These are phyloP conservation scores for Cyathus striatus DNA, from an alignment of 768 basidiomycete genomes.

Conservation along the genomic window DNA sequence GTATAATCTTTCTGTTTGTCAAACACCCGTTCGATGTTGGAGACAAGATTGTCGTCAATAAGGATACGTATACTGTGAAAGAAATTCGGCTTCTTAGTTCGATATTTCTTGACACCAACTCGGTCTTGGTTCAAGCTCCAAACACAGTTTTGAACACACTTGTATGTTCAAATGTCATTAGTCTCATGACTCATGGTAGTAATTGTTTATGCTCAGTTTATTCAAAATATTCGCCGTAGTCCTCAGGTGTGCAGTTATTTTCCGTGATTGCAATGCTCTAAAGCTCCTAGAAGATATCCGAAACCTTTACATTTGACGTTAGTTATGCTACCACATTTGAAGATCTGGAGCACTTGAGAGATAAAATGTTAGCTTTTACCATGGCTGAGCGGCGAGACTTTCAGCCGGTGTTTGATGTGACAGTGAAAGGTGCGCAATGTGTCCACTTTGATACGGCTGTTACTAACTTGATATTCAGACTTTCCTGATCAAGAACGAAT, in stretches of 20 bases:
- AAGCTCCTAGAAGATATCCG: too few relatives aligned
- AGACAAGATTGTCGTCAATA: slow-evolving; percentile 56
- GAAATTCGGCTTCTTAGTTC: slow-evolving; percentile 84
- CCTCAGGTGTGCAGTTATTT: slow-evolving; percentile 40
- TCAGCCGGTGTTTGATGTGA: slow-evolving; percentile 69
- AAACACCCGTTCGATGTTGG: slow-evolving; percentile 84
- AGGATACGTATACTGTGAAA: slow-evolving; percentile 69
- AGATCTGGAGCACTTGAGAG: slow-evolving; percentile 70
- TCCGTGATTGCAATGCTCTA: too few relatives aligned
- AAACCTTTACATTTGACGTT: slow-evolving; percentile 80
- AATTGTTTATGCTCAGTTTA: slow-evolving; percentile 39
- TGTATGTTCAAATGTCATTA: slow-evolving; percentile 24
- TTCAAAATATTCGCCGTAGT: slow-evolving; percentile 68
- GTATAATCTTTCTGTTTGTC: slow-evolving; percentile 89
- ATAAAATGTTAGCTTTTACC: slow-evolving; percentile 77
- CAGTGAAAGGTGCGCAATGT: slow-evolving; percentile 56
- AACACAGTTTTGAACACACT: slow-evolving; percentile 55
- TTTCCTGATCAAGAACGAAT: slow-evolving; percentile 80
- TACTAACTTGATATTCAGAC: slow-evolving; percentile 33
- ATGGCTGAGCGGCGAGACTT: slow-evolving; percentile 70
- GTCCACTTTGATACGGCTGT: slow-evolving; percentile 5
- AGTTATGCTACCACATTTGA: slow-evolving; percentile 75
- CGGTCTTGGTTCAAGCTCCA: slow-evolving; percentile 65
- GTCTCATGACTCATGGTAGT: background rate
- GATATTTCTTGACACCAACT: slow-evolving; percentile 58